phyloP scores from a whole-genome alignment of 495 filamentous ascomycete genomes.

The Terfezia boudieri region DNA sequence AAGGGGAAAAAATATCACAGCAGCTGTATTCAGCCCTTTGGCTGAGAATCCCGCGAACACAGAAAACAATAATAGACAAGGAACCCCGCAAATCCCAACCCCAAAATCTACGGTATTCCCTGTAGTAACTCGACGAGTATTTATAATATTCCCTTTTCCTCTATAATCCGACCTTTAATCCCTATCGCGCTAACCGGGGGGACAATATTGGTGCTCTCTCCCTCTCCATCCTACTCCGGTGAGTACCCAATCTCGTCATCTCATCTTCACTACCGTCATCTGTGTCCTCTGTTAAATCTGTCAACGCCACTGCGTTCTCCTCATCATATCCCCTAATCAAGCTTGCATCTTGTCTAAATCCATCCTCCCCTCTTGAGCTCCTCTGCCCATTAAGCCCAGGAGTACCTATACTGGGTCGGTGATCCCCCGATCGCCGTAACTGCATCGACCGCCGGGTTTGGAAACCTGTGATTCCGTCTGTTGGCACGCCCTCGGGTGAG shows the following conservation, averaged over 20 bases:
- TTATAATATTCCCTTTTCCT: too few relatives aligned
- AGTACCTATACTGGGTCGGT: slow-evolving; percentile 29
- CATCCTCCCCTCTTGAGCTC: slow-evolving; percentile 24
- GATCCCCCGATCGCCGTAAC: slow-evolving; percentile 40
- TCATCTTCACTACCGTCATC: slow-evolving; percentile 27
- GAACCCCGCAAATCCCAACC: not conserved
- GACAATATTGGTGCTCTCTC: not conserved
- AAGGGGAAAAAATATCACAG: not conserved
- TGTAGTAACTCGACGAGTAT: too few relatives aligned
- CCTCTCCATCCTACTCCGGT: not conserved
- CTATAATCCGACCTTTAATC: too few relatives aligned
- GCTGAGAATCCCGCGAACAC: not conserved
- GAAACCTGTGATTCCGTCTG: slow-evolving; percentile 70
- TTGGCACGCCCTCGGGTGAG: slow-evolving; percentile 56
- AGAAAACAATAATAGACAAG: not conserved
- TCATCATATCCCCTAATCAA: slow-evolving; percentile 45
- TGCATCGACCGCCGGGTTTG: slow-evolving; percentile 89
- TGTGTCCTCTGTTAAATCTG: slow-evolving; percentile 39
- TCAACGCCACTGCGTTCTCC: slow-evolving; percentile 35
- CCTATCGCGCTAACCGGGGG: not conserved
- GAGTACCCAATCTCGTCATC: not conserved
- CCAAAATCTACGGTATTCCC: not conserved
- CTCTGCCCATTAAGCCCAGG: slow-evolving; percentile 11
- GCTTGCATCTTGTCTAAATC: slow-evolving; percentile 30
- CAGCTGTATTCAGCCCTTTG: not conserved